These are phyloP conservation scores for Cucurbitaria berberidis DNA, from an alignment of 2,329 filamentous ascomycete species.

Conservation along the genomic window DNA sequence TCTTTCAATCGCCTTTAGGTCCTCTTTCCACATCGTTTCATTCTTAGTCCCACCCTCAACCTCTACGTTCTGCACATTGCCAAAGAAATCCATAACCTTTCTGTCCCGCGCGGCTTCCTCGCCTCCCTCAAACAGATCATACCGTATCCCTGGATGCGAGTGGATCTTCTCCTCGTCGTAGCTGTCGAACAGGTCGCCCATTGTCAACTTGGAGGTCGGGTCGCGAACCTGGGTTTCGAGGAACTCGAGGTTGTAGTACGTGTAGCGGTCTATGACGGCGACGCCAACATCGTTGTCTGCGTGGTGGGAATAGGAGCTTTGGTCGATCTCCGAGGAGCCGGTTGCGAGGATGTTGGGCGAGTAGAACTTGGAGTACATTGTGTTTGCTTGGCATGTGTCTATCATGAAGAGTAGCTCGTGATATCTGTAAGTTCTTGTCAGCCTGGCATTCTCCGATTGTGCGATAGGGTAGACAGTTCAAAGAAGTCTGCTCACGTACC, in stretches of 20 bases:
- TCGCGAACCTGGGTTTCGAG: constrained; percentile 89
- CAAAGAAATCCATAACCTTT: constrained; percentile 95
- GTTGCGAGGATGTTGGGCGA: constrained; percentile 98
- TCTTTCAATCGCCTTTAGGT: constrained; percentile 73
- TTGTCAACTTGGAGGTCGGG: constrained; percentile 82
- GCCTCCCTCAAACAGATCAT: constrained; percentile 91
- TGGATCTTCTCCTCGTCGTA: constrained; percentile 96
- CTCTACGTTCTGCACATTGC: constrained; percentile 96
- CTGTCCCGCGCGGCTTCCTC: constrained; percentile 77
- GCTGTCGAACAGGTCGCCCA: constrained; percentile 94
- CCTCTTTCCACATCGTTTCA: constrained; percentile 63
- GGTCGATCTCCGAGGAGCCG: constrained; percentile 92
- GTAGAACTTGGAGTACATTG: constrained; percentile 98
- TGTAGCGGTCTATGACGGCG: constrained; percentile 97
- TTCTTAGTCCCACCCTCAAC: constrained; percentile 65
- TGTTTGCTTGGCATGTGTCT: constrained; percentile 98
- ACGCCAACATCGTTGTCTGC: constrained; percentile 98
- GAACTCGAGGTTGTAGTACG: constrained; percentile 98
- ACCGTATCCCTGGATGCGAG: constrained; percentile 86
- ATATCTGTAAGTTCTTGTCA: constrained; percentile 64
- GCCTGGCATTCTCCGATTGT: background rate
- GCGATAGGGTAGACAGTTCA: too few relatives aligned
- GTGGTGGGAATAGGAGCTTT: constrained; percentile 96
- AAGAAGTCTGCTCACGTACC: too few relatives aligned
- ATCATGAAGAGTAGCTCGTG: constrained; percentile 99